These are phyloP conservation scores for Picochlorum sp. DNA, from an alignment of 139 green algal species.

Conservation along the genomic window DNA sequence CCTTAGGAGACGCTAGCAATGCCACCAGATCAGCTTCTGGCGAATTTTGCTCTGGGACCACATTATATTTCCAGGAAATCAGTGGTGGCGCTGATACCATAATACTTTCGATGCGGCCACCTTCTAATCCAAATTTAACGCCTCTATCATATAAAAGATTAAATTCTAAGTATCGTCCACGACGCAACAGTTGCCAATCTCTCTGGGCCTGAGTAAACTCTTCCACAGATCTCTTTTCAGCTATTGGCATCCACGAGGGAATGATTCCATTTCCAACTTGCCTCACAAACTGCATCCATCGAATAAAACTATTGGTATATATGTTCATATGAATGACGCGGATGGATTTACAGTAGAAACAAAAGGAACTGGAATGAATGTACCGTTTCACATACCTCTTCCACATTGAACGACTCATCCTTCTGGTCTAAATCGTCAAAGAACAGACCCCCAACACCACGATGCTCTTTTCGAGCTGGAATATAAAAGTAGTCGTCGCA, in stretches of 20 bases:
- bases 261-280: slow-evolving; percentile 58
- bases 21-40: slow-evolving; percentile 50
- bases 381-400: too few species aligned
- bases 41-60: slow-evolving; percentile 37
- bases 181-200: slow-evolving; percentile 82
- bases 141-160: slow-evolving; percentile 96
- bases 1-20: slow-evolving; percentile 43
- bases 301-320: slow-evolving; percentile 2
- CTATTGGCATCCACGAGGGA: slow-evolving; percentile 65
- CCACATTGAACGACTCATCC: slow-evolving; percentile 21
- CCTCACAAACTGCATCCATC: slow-evolving; percentile 42
- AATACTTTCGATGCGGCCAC: slow-evolving; percentile 82
- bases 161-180: slow-evolving; percentile 93
- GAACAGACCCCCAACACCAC: slow-evolving; percentile 92
- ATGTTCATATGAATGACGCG: too few species aligned
- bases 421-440: slow-evolving; percentile 80
- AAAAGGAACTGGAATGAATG: too few species aligned
- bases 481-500: slow-evolving; percentile 99
- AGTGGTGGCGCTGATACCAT: slow-evolving; percentile 91
- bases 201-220: slow-evolving; percentile 58
- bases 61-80: slow-evolving; percentile 78
- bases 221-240: slow-evolving; percentile 12
- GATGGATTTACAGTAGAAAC: too few species aligned
- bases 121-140: slow-evolving; percentile 76
- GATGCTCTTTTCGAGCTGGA: slow-evolving; percentile 80